phyloP scores from a whole-genome alignment of 257 asterid species.

The Nicotiana knightiana region DNA sequence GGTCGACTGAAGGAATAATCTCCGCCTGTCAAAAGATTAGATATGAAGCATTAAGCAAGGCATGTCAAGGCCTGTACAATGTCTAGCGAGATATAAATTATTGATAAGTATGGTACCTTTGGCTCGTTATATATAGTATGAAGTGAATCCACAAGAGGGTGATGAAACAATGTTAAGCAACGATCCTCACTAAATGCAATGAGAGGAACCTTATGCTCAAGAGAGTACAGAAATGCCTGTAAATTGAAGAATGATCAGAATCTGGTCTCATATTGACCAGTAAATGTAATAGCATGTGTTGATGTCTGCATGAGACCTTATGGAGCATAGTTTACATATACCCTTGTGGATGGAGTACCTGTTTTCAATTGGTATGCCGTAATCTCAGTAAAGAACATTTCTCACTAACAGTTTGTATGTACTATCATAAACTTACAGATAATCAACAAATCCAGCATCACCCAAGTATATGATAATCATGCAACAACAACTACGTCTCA shows the following conservation, averaged over 20 bases:
- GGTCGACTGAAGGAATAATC: constrained; percentile 77
- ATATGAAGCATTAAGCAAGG: constrained; percentile 8
- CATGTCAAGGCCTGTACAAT: neutral
- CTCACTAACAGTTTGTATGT: too few relatives aligned
- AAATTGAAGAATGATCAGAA: neutral
- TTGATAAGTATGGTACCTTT: constrained; percentile 45
- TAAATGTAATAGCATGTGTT: neutral
- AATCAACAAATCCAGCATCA: too few relatives aligned
- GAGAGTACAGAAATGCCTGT: constrained; percentile 84
- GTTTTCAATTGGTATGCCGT: too few relatives aligned
- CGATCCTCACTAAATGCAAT: constrained; percentile 81
- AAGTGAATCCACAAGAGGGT: constrained; percentile 81
- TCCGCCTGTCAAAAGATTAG: constrained; percentile 63
- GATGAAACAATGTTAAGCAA: constrained; percentile 80
- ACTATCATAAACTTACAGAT: too few relatives aligned
- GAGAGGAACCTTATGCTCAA: constrained; percentile 68
- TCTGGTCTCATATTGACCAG: constrained; percentile 1
- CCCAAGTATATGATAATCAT: too few relatives aligned
- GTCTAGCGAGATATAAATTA: constrained; percentile 2
- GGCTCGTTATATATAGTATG: constrained; percentile 93
- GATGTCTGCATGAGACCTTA: neutral
- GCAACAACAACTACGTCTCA: too few relatives aligned
- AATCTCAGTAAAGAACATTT: too few relatives aligned
- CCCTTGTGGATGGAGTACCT: too few relatives aligned
- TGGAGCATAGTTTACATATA: neutral